Conservation (phyloP, 768 basidiomycete genomes). For the Lentinula edodes region DNA sequence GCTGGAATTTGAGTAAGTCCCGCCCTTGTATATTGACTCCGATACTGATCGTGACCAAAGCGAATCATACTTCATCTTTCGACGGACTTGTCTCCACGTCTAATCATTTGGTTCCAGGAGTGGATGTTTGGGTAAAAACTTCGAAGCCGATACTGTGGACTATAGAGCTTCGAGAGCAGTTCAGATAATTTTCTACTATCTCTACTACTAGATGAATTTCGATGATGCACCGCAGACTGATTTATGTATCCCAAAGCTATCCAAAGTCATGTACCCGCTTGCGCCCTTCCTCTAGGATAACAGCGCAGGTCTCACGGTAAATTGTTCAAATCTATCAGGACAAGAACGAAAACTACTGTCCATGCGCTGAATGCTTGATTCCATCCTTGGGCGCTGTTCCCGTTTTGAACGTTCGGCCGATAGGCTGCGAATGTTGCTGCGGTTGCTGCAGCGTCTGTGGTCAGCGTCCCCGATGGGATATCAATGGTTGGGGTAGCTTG, state of each 20-base stretch:
- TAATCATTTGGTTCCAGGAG: slow-evolving; percentile 76
- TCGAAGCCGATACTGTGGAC: slow-evolving; percentile 89
- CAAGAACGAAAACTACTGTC: not conserved
- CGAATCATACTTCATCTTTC: slow-evolving; percentile 66
- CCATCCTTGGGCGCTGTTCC: not conserved
- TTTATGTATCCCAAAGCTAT: too few species aligned
- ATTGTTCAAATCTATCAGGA: not conserved
- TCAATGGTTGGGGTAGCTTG: slow-evolving; percentile 2
- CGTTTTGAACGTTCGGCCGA: not conserved
- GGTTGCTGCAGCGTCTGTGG: not conserved
- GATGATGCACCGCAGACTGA: too few species aligned
- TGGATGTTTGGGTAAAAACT: slow-evolving; percentile 71
- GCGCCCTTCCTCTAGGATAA: too few species aligned
- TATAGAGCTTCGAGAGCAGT: slow-evolving; percentile 49
- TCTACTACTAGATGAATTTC: not conserved
- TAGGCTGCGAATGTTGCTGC: not conserved
- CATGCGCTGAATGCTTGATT: not conserved
- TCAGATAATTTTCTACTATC: not conserved
- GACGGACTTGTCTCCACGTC: slow-evolving; percentile 88
- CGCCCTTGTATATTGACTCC: not conserved
- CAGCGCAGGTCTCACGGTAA: too few species aligned
- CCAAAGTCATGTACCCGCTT: too few species aligned
- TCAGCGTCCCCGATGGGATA: not conserved
- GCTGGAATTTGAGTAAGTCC: slow-evolving; percentile 81
- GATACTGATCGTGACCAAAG: slow-evolving; percentile 25